phyloP scores from a whole-genome alignment of 164 flowering plant genomes.

The Sedum album region DNA sequence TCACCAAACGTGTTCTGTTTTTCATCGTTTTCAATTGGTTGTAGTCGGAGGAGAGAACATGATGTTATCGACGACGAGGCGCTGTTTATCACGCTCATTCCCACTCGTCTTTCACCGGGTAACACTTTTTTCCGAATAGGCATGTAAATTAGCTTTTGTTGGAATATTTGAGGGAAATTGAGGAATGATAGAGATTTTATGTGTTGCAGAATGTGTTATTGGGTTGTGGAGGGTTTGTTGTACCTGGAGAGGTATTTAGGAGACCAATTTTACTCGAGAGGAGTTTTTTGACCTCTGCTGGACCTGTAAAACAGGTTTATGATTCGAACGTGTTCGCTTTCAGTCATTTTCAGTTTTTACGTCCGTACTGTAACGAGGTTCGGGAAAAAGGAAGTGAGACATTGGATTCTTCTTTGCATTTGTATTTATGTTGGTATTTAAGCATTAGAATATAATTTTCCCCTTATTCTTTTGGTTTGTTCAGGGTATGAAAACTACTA shows the following conservation, averaged over 20 bases:
- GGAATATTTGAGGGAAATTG: too few species aligned
- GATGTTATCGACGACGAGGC: conserved; percentile 14
- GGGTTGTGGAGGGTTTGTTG: conserved; percentile 8
- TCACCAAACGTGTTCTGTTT: not conserved
- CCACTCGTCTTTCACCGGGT: conserved; percentile 10
- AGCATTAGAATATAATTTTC: not conserved
- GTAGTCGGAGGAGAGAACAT: not conserved
- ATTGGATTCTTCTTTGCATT: not conserved
- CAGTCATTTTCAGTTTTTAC: conserved; percentile 11
- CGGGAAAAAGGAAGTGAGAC: conserved; percentile 18
- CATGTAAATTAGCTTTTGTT: not conserved
- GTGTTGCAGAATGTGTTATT: conserved; percentile 13
- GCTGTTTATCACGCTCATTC: conserved; percentile 10
- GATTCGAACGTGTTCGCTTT: not conserved
- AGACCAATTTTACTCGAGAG: conserved; percentile 7
- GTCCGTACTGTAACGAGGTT: conserved; percentile 15
- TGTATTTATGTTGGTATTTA: conserved; percentile 6
- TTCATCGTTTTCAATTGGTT: conserved; percentile 10
- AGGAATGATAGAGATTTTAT: not conserved
- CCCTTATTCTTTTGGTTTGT: not conserved
- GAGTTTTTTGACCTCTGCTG: conserved; percentile 15
- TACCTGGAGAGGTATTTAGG: conserved; percentile 8
- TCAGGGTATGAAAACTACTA: conserved; percentile 23
- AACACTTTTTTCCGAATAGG: not conserved
- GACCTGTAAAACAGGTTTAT: conserved; percentile 12